A percentile compares a stretch with the other conserved stretches of the same genome.
phyloP scores from a whole-genome alignment of 169 alveolate genomes.

The Eimeria maxima region DNA sequence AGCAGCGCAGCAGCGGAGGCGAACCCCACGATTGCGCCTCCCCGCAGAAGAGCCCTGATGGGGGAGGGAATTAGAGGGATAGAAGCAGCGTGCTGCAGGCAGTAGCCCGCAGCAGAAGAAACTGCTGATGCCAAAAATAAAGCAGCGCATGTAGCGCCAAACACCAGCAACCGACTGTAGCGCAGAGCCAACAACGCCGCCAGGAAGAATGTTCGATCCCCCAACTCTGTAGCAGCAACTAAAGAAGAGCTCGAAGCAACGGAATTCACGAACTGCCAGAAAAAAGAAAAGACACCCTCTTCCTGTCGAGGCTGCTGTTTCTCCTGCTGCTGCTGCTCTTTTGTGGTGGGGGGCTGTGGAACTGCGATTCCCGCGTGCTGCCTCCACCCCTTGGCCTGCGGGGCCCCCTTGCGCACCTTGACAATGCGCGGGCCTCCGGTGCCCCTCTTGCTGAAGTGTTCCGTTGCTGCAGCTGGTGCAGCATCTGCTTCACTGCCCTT shows the following conservation, averaged over 20 bases:
- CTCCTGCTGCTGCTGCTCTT: too few relatives aligned
- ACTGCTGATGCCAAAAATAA: slow-evolving; percentile 38
- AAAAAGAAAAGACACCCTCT: not conserved
- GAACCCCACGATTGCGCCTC: not conserved
- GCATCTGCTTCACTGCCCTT: too few relatives aligned
- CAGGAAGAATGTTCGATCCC: slow-evolving; percentile 90
- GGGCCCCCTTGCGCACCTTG: too few relatives aligned
- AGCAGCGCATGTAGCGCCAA: slow-evolving; percentile 20
- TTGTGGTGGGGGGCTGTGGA: too few relatives aligned
- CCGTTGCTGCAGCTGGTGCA: too few relatives aligned
- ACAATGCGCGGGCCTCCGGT: too few relatives aligned
- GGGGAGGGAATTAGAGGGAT: not conserved
- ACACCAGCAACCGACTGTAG: slow-evolving; percentile 34
- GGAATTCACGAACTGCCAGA: not conserved
- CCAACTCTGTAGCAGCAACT: slow-evolving; percentile 87
- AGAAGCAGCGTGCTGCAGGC: slow-evolving; percentile 51
- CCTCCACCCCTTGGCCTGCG: too few relatives aligned
- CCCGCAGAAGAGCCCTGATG: not conserved
- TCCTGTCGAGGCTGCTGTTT: not conserved
- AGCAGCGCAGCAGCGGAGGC: not conserved
- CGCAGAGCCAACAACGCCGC: slow-evolving; percentile 66
- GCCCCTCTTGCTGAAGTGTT: too few relatives aligned
- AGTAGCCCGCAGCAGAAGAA: slow-evolving; percentile 23
- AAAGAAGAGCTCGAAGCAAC: slow-evolving; percentile 25
- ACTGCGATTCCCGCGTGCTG: too few relatives aligned